Percentiles rank a stretch among this genome's conserved stretches.
Conservation (phyloP, 441 rosid species). For the Populus hybrid region DNA sequence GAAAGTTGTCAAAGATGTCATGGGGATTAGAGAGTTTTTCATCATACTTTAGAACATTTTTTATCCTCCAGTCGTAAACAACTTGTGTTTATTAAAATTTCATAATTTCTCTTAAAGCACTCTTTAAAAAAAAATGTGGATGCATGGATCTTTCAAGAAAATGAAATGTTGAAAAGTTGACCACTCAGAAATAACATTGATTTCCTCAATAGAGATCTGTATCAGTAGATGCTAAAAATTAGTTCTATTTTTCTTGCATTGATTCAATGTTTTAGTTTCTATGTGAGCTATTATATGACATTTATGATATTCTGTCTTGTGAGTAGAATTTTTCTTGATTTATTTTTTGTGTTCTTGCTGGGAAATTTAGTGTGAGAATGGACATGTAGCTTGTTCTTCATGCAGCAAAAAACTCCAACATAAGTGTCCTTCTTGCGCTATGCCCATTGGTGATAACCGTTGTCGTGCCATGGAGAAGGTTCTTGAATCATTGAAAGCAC, state of each 20-base stretch:
- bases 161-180: not conserved
- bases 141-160: not conserved
- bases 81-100: not conserved
- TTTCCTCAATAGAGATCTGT: not conserved
- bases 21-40: not conserved
- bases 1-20: not conserved
- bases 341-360: not conserved
- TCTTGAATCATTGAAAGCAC: conserved; percentile 44
- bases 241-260: not conserved
- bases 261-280: not conserved
- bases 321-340: not conserved
- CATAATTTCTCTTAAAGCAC: not conserved
- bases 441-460: conserved; percentile 64
- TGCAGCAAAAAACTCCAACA: conserved; percentile 54
- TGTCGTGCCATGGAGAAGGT: conserved; percentile 74
- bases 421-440: conserved; percentile 51
- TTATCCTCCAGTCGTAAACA: not conserved
- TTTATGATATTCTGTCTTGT: not conserved
- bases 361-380: conserved; percentile 61
- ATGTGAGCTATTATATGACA: not conserved
- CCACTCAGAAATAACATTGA: not conserved
- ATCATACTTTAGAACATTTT: not conserved
- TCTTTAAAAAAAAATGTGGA: not conserved
- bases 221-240: not conserved
- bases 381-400: conserved; percentile 58